Percentiles rank a stretch among this genome's conserved stretches.
phyloP scores from a whole-genome alignment of 2,329 filamentous ascomycete genomes.

The Ceratocystis smalleyi region DNA sequence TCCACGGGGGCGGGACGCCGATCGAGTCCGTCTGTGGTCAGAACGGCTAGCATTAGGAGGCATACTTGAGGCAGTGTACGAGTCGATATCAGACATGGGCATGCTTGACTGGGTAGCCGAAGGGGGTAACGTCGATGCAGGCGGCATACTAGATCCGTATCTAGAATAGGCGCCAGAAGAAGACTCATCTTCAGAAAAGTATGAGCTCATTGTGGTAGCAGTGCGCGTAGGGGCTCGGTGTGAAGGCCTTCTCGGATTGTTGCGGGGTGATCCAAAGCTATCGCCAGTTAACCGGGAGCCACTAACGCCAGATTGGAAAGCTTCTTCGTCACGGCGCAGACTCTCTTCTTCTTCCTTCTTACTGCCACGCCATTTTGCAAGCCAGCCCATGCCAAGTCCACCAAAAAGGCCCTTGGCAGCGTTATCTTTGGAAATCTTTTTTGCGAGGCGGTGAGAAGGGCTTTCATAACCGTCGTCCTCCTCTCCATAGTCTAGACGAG shows the following conservation, averaged over 20 bases:
- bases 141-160: background rate
- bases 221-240: conserved; percentile 14
- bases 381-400: conserved; percentile 51
- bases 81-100: conserved; percentile 10
- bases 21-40: conserved; percentile 6
- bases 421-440: conserved; percentile 18
- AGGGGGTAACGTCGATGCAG: conserved; percentile 2
- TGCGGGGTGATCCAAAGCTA: conserved; percentile 28
- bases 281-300: conserved; percentile 56
- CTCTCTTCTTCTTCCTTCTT: conserved; percentile 34
- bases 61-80: conserved; percentile 6
- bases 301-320: conserved; percentile 42
- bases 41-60: conserved; percentile 10
- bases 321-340: conserved; percentile 32
- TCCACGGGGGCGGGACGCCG: conserved; percentile 7
- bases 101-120: conserved; percentile 3
- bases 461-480: conserved; percentile 25
- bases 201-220: conserved; percentile 9
- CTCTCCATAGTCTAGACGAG: conserved; percentile 23
- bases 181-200: conserved; percentile 5
- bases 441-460: conserved; percentile 39
- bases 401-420: conserved; percentile 44
- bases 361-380: conserved; percentile 48
- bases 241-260: conserved; percentile 21
- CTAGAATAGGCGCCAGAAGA: conserved; percentile 8